Conservation (phyloP, 2,329 filamentous ascomycete species). For the Fusarium proliferatum region DNA sequence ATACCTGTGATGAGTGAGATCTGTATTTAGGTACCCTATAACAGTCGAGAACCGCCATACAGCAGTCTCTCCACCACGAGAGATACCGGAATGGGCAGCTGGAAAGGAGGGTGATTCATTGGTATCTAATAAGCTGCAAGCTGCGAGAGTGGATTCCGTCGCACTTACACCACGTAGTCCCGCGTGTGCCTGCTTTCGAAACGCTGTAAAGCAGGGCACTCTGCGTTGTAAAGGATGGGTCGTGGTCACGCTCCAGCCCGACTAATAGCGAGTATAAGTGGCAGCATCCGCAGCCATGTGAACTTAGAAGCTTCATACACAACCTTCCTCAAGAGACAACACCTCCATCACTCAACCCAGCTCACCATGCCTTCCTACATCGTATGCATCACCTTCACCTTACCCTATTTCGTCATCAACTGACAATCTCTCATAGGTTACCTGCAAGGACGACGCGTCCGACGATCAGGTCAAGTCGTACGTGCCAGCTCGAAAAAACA, state of each 20-base stretch:
- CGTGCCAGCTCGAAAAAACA: constrained; percentile 39
- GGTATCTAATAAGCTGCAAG: constrained; percentile 11
- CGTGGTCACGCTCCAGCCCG: constrained; percentile 40
- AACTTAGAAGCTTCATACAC: constrained; percentile 29
- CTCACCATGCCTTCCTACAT: constrained; percentile 67
- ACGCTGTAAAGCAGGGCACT: constrained; percentile 20
- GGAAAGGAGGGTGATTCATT: constrained; percentile 31
- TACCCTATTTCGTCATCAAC: background rate
- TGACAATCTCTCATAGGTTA: constrained; percentile 68
- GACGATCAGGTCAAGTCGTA: constrained; percentile 75
- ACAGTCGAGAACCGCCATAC: constrained; percentile 8
- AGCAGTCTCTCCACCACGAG: constrained; percentile 12
- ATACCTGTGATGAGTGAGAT: constrained; percentile 14
- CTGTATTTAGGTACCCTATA: constrained; percentile 31
- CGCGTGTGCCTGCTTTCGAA: constrained; percentile 7
- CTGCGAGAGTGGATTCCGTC: constrained; percentile 25
- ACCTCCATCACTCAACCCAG: constrained; percentile 24
- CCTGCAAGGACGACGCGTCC: constrained; percentile 77
- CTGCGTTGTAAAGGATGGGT: constrained; percentile 30
- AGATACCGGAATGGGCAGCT: constrained; percentile 17
- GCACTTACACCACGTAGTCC: constrained; percentile 25
- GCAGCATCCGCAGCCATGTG: constrained; percentile 31
- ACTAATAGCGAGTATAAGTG: constrained; percentile 39
- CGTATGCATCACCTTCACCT: constrained; percentile 51
- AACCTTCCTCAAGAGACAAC: constrained; percentile 22